phyloP scores from a whole-genome alignment of 495 filamentous ascomycete species.

The Tuber indicum region DNA sequence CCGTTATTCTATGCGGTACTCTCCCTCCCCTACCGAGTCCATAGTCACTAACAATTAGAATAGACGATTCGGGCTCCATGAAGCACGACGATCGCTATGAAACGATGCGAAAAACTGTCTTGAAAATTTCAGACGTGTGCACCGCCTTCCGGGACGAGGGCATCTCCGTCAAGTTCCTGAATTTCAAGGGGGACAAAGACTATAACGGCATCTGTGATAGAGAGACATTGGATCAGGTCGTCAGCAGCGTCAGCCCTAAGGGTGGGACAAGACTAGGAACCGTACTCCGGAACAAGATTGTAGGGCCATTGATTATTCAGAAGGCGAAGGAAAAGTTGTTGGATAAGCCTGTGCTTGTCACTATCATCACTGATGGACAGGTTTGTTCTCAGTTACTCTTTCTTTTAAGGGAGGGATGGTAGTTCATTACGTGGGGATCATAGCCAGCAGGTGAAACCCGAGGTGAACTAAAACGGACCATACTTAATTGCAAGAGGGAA shows the following conservation, averaged over 20 bases:
- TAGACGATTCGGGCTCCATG: constrained; percentile 35
- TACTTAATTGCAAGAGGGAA: constrained; percentile 17
- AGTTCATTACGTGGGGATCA: background rate
- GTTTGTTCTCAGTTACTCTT: constrained; percentile 7
- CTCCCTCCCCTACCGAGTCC: background rate
- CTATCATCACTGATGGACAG: constrained; percentile 60
- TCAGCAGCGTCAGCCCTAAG: constrained; percentile 47
- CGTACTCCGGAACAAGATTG: constrained; percentile 52
- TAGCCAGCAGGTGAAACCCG: constrained; percentile 19
- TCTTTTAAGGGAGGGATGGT: background rate
- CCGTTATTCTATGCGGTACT: constrained; percentile 29
- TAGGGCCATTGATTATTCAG: constrained; percentile 54
- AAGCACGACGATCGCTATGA: background rate
- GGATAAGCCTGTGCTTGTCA: constrained; percentile 59
- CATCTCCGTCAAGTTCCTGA: constrained; percentile 30
- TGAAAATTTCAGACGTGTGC: constrained; percentile 10
- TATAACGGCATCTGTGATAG: constrained; percentile 18
- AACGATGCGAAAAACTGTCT: constrained; percentile 1
- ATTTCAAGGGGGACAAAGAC: constrained; percentile 10
- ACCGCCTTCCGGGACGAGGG: constrained; percentile 17
- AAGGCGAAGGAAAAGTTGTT: constrained; percentile 49
- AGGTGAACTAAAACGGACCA: constrained; percentile 8
- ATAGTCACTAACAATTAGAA: constrained; percentile 1
- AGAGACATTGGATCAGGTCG: background rate
- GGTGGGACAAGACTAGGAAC: constrained; percentile 63